Percentiles rank a stretch among this genome's conserved stretches.
Evolutionary conservation across 768 basidiomycete genomes (phyloP).

Genomic region (Psilocybe cubensis): DNA sequence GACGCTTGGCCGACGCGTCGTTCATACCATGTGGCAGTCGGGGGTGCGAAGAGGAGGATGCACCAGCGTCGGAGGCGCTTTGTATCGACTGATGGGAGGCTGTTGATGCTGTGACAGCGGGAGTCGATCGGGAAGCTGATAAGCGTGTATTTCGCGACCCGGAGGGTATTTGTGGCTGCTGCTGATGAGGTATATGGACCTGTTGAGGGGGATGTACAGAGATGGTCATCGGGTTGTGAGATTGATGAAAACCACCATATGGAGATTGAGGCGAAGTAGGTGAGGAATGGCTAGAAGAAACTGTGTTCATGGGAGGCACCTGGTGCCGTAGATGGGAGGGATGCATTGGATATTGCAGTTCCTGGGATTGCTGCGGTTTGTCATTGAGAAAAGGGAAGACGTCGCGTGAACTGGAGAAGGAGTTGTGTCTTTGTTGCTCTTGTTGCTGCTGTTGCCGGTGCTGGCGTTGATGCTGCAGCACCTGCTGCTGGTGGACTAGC

Average conservation of each 20-base stretch:
- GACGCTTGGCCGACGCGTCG: conserved; percentile 13
- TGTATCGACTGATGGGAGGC: conserved; percentile 5
- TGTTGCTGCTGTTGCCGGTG: conserved; percentile 26
- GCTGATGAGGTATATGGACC: conserved; percentile 21
- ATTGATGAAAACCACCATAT: conserved; percentile 15
- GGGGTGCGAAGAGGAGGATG: conserved; percentile 21
- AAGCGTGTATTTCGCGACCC: conserved; percentile 15
- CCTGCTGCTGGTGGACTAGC: conserved; percentile 21
- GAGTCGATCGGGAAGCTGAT: conserved; percentile 21
- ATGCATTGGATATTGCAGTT: conserved; percentile 13
- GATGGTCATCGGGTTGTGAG: conserved; percentile 8
- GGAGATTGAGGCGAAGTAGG: conserved; percentile 17
- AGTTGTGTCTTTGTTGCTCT: conserved; percentile 15
- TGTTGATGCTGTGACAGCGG: conserved; percentile 1
- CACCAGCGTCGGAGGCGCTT: conserved; percentile 15
- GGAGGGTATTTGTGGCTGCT: conserved; percentile 11
- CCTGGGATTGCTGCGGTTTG: conserved; percentile 20
- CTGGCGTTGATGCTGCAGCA: conserved; percentile 21
- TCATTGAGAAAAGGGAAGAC: conserved; percentile 28
- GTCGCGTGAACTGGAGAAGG: conserved; percentile 20
- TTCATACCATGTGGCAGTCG: conserved; percentile 19
- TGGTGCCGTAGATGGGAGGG: conserved; percentile 13
- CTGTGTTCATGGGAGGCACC: conserved; percentile 8
- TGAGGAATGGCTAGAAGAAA: conserved; percentile 11
- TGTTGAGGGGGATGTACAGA: conserved; percentile 18